Percentiles rank a stretch among this genome's conserved stretches.
Evolutionary conservation across 805 yeast genomes (phyloP).

Genomic region (Millerago galiae): DNA sequence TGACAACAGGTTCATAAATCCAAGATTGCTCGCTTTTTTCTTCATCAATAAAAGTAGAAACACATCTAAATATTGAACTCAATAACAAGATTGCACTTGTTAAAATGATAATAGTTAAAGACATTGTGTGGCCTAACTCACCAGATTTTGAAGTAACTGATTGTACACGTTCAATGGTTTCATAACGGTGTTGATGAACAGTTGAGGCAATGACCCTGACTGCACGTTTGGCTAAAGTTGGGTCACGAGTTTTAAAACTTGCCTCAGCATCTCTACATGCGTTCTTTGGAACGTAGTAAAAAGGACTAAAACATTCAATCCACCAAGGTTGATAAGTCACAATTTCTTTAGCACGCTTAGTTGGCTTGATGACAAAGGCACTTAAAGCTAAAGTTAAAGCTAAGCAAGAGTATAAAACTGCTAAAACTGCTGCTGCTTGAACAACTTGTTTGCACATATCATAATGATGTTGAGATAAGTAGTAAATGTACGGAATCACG

Average conservation of each 20-base stretch:
- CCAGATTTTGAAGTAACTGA: slow-evolving; percentile 27
- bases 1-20: slow-evolving; percentile 48
- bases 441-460: slow-evolving; percentile 48
- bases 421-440: slow-evolving; percentile 43
- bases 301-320: slow-evolving; percentile 57
- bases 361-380: slow-evolving; percentile 52
- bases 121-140: slow-evolving; percentile 41
- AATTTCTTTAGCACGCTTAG: slow-evolving; percentile 41
- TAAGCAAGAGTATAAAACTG: slow-evolving; percentile 44
- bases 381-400: slow-evolving; percentile 42
- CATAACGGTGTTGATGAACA: slow-evolving; percentile 31
- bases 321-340: slow-evolving; percentile 71
- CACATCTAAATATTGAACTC: slow-evolving; percentile 45
- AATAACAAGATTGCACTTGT: slow-evolving; percentile 45
- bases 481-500: slow-evolving; percentile 52
- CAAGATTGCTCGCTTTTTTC: slow-evolving; percentile 29
- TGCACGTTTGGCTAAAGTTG: slow-evolving; percentile 14
- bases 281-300: slow-evolving; percentile 51
- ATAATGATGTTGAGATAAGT: slow-evolving; percentile 38
- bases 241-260: slow-evolving; percentile 41
- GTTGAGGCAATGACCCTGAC: slow-evolving; percentile 56
- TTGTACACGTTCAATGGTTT: slow-evolving; percentile 24
- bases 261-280: slow-evolving; percentile 45
- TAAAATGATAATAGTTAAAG: slow-evolving; percentile 36
- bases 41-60: slow-evolving; percentile 34